These are phyloP conservation scores for Ustulina deusta DNA, from an alignment of 2,329 filamentous ascomycete species.

Conservation along the genomic window DNA sequence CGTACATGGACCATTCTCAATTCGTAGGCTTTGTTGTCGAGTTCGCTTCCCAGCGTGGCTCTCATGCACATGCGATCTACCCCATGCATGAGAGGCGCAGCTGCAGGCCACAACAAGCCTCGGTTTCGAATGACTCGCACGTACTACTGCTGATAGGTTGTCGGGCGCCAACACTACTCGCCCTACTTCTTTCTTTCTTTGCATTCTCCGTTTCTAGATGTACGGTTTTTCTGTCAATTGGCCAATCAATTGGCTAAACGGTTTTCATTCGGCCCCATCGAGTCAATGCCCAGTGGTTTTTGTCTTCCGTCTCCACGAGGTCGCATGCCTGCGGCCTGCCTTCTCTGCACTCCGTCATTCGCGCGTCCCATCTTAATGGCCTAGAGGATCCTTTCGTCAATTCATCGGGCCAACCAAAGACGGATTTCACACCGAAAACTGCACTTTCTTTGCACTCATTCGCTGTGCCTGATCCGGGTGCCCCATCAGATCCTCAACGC, in stretches of 20 bases:
- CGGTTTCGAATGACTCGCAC: conserved; percentile 40
- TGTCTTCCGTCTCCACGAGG: conserved; percentile 34
- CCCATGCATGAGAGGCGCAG: conserved; percentile 45
- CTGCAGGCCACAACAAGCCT: conserved; percentile 43
- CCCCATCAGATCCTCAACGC: conserved; percentile 25
- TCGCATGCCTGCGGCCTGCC: conserved; percentile 39
- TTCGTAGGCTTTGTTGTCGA: conserved; percentile 31
- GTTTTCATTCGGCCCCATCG: conserved; percentile 30
- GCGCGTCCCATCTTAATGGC: conserved; percentile 34
- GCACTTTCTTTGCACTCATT: conserved; percentile 34
- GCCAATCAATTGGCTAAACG: conserved; percentile 39
- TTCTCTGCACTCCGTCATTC: conserved; percentile 36
- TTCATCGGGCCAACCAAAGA: conserved; percentile 39
- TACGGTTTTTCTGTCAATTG: conserved; percentile 37
- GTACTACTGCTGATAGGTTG: conserved; percentile 52
- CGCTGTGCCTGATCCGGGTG: conserved; percentile 30
- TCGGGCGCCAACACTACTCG: conserved; percentile 44
- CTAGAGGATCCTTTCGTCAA: conserved; percentile 13
- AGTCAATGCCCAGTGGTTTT: conserved; percentile 35
- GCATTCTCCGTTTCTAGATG: conserved; percentile 35
- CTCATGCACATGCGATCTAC: conserved; percentile 40
- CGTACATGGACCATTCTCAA: conserved; percentile 16
- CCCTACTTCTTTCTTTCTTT: conserved; percentile 43
- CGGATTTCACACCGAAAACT: conserved; percentile 47
- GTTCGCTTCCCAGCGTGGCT: conserved; percentile 31